These are phyloP conservation scores for Limtongia smithiae DNA, from an alignment of 805 yeast genomes.

Conservation along the genomic window DNA sequence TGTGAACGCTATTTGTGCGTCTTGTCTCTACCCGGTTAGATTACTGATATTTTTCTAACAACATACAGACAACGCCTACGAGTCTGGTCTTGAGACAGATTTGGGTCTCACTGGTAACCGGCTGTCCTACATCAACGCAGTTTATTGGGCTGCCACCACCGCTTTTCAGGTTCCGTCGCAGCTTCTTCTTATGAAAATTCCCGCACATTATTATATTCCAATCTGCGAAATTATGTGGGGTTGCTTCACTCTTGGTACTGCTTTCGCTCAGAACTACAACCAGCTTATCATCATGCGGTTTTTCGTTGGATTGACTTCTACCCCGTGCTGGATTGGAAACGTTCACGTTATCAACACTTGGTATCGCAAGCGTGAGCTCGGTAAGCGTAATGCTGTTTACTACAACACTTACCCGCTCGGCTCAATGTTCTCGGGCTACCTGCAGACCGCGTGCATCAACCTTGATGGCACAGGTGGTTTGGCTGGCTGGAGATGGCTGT, in stretches of 20 bases:
- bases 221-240: constrained; percentile 65
- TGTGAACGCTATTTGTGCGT: constrained; percentile 18
- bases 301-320: constrained; percentile 66
- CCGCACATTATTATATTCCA: constrained; percentile 45
- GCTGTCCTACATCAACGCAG: constrained; percentile 30
- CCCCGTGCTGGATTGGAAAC: constrained; percentile 57
- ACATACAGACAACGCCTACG: constrained; percentile 42
- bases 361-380: constrained; percentile 54
- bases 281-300: constrained; percentile 60
- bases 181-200: constrained; percentile 34
- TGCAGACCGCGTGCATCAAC: constrained; percentile 53
- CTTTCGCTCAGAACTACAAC: constrained; percentile 43
- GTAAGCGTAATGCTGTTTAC: constrained; percentile 43
- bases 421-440: constrained; percentile 47
- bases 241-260: constrained; percentile 56
- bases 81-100: constrained; percentile 42
- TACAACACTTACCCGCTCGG: constrained; percentile 43
- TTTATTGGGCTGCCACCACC: constrained; percentile 30
- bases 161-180: constrained; percentile 38
- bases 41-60: neutral
- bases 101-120: constrained; percentile 32
- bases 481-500: constrained; percentile 68
- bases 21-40: neutral
- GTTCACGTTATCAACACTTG: constrained; percentile 47
- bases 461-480: constrained; percentile 43